Conservation (phyloP, 1,284 basidiomycete species). For the Pseudozyma hubeiensis region DNA sequence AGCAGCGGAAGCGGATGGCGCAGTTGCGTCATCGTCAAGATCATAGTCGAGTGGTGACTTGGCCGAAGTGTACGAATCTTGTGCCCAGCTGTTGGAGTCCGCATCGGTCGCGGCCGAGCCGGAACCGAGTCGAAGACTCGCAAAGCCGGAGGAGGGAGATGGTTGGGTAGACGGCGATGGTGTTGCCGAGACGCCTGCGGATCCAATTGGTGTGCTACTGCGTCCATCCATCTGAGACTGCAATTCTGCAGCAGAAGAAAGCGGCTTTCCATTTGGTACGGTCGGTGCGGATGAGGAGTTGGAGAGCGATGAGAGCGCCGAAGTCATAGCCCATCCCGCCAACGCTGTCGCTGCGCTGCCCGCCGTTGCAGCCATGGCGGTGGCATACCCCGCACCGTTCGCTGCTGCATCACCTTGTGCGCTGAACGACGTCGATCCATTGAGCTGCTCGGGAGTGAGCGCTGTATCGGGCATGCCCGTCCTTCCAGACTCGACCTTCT, state of each 20-base stretch:
- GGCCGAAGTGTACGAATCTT: slow-evolving; percentile 9
- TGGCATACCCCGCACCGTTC: slow-evolving; percentile 28
- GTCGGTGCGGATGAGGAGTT: slow-evolving; percentile 31
- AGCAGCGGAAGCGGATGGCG: slow-evolving; percentile 27
- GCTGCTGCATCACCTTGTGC: slow-evolving; percentile 8
- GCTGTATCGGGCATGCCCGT: slow-evolving; percentile 52
- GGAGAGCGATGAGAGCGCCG: slow-evolving; percentile 46
- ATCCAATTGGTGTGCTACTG: slow-evolving; percentile 16
- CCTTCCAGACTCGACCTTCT: slow-evolving; percentile 49
- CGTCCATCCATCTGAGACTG: slow-evolving; percentile 49
- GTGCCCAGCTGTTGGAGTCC: slow-evolving; percentile 9
- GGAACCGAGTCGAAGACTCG: slow-evolving; percentile 41
- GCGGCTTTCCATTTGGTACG: slow-evolving; percentile 28
- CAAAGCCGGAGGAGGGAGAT: slow-evolving; percentile 31
- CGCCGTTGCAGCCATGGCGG: slow-evolving; percentile 53
- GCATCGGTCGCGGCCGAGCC: slow-evolving; percentile 7
- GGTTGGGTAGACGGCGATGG: slow-evolving; percentile 16
- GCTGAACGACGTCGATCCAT: slow-evolving; percentile 27
- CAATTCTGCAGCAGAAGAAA: slow-evolving; percentile 32
- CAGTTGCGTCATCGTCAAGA: slow-evolving; percentile 21
- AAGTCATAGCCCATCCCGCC: slow-evolving; percentile 62
- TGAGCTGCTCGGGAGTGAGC: slow-evolving; percentile 45
- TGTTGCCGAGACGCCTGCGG: slow-evolving; percentile 13
- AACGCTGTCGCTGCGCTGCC: slow-evolving; percentile 62
- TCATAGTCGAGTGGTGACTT: slow-evolving; percentile 42